Base-by-base conservation (phyloP, 2,329 filamentous ascomycete species). In the Didymella segeticola region DNA sequence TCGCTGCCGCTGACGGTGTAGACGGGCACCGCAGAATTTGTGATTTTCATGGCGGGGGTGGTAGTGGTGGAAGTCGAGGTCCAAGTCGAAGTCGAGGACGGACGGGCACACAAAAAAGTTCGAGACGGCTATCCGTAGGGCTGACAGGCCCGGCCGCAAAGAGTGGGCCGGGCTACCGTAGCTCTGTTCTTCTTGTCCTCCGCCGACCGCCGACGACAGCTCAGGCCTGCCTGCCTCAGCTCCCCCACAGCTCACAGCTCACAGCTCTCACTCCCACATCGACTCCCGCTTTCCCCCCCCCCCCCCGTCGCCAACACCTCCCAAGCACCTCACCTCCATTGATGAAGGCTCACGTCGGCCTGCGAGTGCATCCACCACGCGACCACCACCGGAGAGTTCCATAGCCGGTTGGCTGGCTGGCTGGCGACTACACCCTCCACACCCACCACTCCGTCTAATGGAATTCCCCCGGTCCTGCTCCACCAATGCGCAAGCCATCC, bases 1-100 rank as follows among this genome's bases (percentile, higher is more conserved):
- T 91, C 91, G 27, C 91, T 91, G 61, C 95, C 96, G 30, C 93
- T 92, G 68, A 99, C 90, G 48, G 95, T 98, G 72, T 99, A 99
- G 2, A 97, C 93, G 52, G 90, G 90, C 55, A 96, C 89, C 37
- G 88, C 83, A 58, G 91, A 90, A 61, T 90, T 91, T 23, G 89
- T 88, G 74, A 93, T 84, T 80, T 92, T 91, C 90, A 93, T 93
- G 56, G 71, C 47, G 66, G 63, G 50, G 55, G 51, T 14, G 47
- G 36, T n/a, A n/a, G n/a, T n/a, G n/a, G n/a, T n/a, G n/a, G n/a
- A n/a, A n/a, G n/a, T n/a, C n/a, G n/a, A n/a, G n/a, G n/a, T n/a
- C n/a, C n/a, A n/a, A n/a, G n/a, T n/a, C 12, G 30, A n/a, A 12
- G 30, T 6, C 29, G 29, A 7, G 29, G 30, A 11, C 7, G 15